Conservation (phyloP, 108 stramenopile species). For the Cyclotella atomus region DNA sequence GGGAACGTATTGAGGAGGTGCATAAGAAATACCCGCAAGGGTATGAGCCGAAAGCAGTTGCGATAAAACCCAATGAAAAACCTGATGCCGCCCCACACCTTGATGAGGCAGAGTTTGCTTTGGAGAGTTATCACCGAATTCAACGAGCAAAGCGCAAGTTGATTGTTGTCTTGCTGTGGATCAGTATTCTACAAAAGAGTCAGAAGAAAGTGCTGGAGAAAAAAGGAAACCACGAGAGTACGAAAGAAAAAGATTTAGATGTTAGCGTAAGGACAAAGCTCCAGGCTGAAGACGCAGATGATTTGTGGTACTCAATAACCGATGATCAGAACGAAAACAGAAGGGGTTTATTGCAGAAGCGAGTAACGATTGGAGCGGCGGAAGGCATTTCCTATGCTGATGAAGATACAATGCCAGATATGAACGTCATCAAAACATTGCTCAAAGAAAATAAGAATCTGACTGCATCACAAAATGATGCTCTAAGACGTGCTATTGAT, state of each 20-base stretch:
- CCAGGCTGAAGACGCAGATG: too few relatives aligned
- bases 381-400: too few relatives aligned
- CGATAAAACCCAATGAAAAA: conserved; percentile 23
- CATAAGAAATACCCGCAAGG: conserved; percentile 41
- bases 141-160: conserved; percentile 53
- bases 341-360: too few relatives aligned
- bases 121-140: conserved; percentile 46
- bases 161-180: conserved; percentile 20
- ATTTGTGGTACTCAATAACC: too few relatives aligned
- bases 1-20: conserved; percentile 44
- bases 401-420: too few relatives aligned
- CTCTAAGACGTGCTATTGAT: too few relatives aligned
- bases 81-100: conserved; percentile 11
- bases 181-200: conserved; percentile 34
- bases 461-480: too few relatives aligned
- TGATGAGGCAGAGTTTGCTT: conserved; percentile 42
- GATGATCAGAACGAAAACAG: too few relatives aligned
- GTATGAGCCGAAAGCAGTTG: conserved; percentile 15
- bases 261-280: background rate
- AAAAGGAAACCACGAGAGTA: background rate
- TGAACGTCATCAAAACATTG: background rate
- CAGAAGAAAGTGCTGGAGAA: conserved; percentile 25
- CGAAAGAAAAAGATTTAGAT: background rate
- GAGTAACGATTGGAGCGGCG: too few relatives aligned
- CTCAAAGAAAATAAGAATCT: background rate